Base-by-base conservation (phyloP, 768 basidiomycete species). In the Porpolomopsis calyptriformis region DNA sequence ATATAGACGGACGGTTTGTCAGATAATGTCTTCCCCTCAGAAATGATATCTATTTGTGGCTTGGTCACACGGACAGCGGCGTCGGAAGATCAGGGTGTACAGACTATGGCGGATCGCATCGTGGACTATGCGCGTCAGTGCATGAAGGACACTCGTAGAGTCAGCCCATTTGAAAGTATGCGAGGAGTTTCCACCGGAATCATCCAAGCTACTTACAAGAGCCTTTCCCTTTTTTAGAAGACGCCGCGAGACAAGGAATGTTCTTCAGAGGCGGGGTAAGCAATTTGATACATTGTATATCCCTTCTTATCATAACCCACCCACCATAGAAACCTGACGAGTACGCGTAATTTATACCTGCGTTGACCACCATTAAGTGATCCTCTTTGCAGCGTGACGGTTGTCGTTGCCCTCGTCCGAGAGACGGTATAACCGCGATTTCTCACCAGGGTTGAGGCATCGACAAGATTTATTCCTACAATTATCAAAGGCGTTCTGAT, bases 101-200 rank as follows among this genome's bases (percentile, higher is more conserved):
- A 87, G 56, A 63, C 64, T 11, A 80, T 90, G 60, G 82, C 87
- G 5, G 78, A 87, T 54, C 73, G 78, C 18, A 66, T 87, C 41
- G 77, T 88, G 2, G 72, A 81, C 26, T 82, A 84, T 54, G 74
- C 87, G 2, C 70, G 68, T 49, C 61, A 67, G 22, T 85, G 82
- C 57, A 89, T 90, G 87, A 65, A 63, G 49, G 79, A 76, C 56
- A 74, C 71, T 50, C 70, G 64, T 45, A 67, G 80, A 53, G 68
- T 75, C 24, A 85, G 80, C 59, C 87, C 87, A 1, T 90, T 89
- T 53, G 78, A 85, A 62, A 73, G 82, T 76, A 58, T 55, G 79
- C 65, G 5, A 20, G 19, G 10, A 7, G 29, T 43, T 46, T 22
- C 40, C 37, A 27, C 46, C 33, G 6, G 2, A 9, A 18, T 11